These are phyloP conservation scores for Raffaelea albimanens DNA, from an alignment of 2,329 filamentous ascomycete species.

Conservation along the genomic window DNA sequence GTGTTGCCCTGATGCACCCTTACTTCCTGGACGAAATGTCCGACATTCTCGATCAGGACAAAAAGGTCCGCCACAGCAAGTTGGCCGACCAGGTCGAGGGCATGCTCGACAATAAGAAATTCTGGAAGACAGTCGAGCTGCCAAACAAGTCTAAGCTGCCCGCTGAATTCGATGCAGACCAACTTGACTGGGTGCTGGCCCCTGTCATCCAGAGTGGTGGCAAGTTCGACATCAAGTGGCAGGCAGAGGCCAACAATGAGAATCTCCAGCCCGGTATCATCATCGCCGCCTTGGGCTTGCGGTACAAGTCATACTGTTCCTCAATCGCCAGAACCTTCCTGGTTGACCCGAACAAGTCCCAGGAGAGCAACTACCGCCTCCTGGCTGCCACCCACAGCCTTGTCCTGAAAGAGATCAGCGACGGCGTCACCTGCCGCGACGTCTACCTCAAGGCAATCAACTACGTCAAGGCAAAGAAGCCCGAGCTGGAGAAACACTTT, in stretches of 20 bases:
- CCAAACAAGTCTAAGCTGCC: slow-evolving; percentile 68
- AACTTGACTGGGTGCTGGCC: slow-evolving; percentile 89
- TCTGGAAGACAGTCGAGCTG: slow-evolving; percentile 73
- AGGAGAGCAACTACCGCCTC: slow-evolving; percentile 90
- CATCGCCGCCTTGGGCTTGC: slow-evolving; percentile 79
- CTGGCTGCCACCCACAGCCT: slow-evolving; percentile 75
- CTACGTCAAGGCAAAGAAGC: slow-evolving; percentile 80
- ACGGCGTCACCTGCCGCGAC: slow-evolving; percentile 79
- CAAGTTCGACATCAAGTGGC: slow-evolving; percentile 83
- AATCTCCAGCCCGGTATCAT: slow-evolving; percentile 86
- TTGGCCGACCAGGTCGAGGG: slow-evolving; percentile 80
- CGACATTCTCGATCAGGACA: slow-evolving; percentile 87
- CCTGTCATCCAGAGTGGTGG: slow-evolving; percentile 92
- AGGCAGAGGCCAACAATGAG: slow-evolving; percentile 69
- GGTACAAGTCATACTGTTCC: slow-evolving; percentile 94
- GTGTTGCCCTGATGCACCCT: slow-evolving; percentile 86
- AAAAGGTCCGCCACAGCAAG: slow-evolving; percentile 85
- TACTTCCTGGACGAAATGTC: slow-evolving; percentile 99
- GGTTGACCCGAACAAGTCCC: slow-evolving; percentile 92
- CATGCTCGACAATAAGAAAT: slow-evolving; percentile 89
- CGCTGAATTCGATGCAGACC: slow-evolving; percentile 73
- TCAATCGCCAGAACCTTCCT: slow-evolving; percentile 89
- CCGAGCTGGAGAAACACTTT: slow-evolving; percentile 91
- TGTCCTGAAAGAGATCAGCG: slow-evolving; percentile 83
- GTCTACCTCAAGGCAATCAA: slow-evolving; percentile 80